Evolutionary conservation across 306 rosid species (phyloP), one percentile per base, ranked within the genome.

Genomic region (Ammopiptanthus mongolicus): DNA sequence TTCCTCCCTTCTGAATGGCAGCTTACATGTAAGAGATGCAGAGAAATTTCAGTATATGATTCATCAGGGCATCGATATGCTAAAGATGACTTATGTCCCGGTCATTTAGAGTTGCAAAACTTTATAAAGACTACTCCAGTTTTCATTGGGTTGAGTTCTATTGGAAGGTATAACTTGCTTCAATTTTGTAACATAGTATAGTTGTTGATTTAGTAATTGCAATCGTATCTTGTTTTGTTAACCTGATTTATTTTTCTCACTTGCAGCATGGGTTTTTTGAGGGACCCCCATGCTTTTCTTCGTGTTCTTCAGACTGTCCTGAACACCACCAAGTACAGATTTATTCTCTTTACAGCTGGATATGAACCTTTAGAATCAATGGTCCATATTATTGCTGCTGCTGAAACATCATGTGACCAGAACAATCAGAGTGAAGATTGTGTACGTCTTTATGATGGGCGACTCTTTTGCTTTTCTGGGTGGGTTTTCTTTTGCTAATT

Each of bases 251-350:
- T 62, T 76, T 71, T 64, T 58, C 44, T 55, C 39, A 21, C 68
- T 76, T 79, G 85, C 91, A 92, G 97, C 91, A 85, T 92, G 93
- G 97, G 97, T 78, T 90, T 83, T 75, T 25, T 92, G 8, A 90
- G 87, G 52, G 77, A 88, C 55, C 89, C 90, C 51, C 82, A 8
- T 73, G 83, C 89, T 52, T 86, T 92, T 87, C 73, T 90, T 69
- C 36, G 47, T 64, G 87, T 92, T 79, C 90, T 92, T 66, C 87
- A 55, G 78, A 55, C 56, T 23, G 89, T 90, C 66, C 44, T 90
- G 68, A 74, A 78, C 74, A 85, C 82, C 59, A 85, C 96, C 74
- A 81, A 62, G 73, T 82, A 85, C 77, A 84, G 87, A 67, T 86
- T 88, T 65, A 84, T 92, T 70, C 91, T 92, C 67, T 92, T 90